Base-by-base conservation (phyloP, 1,139 yeast species). In the Blastobotrys proliferans region DNA sequence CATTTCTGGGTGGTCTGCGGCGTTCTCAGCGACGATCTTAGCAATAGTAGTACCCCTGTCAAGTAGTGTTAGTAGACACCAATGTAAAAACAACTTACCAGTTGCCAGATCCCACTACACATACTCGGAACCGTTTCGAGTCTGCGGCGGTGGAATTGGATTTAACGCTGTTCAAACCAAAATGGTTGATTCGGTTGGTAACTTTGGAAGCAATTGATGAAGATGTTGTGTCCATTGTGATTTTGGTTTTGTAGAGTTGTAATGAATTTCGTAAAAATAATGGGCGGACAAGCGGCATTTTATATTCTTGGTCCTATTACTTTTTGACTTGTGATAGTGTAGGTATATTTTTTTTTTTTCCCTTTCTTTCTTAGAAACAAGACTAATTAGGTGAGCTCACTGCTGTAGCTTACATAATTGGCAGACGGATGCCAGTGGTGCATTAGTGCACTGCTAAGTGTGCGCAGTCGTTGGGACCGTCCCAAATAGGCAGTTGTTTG, bases 11-110 rank as follows among this genome's bases (percentile, higher is more conserved):
- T 83, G 74, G 54, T 76, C 81, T 32, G 71, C 72, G 37, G 90
- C 70, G 67, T 87, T 88, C 66, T 90, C 97, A 28, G 96, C 88
- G 30, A 88, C 81, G 41, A 90, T 82, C 68, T 90, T 90, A 52
- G 97, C 96, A 44, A 90, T 88, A 5, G 97, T 90, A 29, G 96
- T 86, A 47, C 97, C 97, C 33, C 33, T 29, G 16, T 29, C 11
- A 29, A 4, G 13, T 5, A 5, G 13, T 10, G 33, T 29, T 29
- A 29, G 33, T 29, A 10, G 9, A 14, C 13, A 13, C 4, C 13
- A 13, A 4, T 10, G 17, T 10, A 3, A 14, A 9, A 6, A 29
- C 13, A 29, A 29, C 33, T 11, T n/a, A 29, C 96, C 72, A 69
- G 55, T 69, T 69, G 34, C 73, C 73, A 28, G 72, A 67, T 20